Evolutionary conservation across 1,284 basidiomycete species (phyloP), one percentile per base, ranked within the genome.

Genomic region (Calocybe gambosa): DNA sequence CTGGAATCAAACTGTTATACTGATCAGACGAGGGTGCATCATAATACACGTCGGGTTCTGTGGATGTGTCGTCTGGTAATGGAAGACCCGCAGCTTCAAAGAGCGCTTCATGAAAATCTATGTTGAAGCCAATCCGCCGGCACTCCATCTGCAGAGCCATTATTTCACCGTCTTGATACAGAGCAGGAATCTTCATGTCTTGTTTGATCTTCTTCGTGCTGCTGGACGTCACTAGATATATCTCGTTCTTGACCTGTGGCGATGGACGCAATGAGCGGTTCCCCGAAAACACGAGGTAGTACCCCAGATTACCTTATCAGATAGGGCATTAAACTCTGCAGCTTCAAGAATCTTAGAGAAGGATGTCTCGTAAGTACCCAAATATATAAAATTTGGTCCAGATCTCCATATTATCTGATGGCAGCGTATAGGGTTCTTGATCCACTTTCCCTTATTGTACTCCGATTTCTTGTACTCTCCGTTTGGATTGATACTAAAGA

Each of bases 1-100:
- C 20, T 8, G 25, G 19, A 4, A 12, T 20, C 4, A 25, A 18
- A 39, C 18, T 41, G 35, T 19, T 18, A 8, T 37, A 16, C 26
- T 31, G 29, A 8, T 31, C 29, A 8, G 38, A 39, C 20, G 28
- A 15, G 2, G 16, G 8, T 41, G 16, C 35, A 20, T 15, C 6
- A 23, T 29, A 19, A 31, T 31, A 16, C 15, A 26, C 5, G 12
- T 45, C 35, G 7, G 36, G 36, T n/a, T 26, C 35, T 26, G 28
- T 20, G 15, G 26, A 19, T 18, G 13, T 18, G 8, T 38, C 15
- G 34, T 20, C 16, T 34, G 31, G 31, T 8, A 38, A 15, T 5
- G 43, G 25, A 39, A 28, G 26, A 29, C 43, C 44, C 13, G 44
- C 28, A 19, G 44, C 44, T 40, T 46, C 37, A 36, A 46, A 46